Conservation (phyloP, 371 early-diverging fungal species). For the Mucor racemosus region DNA sequence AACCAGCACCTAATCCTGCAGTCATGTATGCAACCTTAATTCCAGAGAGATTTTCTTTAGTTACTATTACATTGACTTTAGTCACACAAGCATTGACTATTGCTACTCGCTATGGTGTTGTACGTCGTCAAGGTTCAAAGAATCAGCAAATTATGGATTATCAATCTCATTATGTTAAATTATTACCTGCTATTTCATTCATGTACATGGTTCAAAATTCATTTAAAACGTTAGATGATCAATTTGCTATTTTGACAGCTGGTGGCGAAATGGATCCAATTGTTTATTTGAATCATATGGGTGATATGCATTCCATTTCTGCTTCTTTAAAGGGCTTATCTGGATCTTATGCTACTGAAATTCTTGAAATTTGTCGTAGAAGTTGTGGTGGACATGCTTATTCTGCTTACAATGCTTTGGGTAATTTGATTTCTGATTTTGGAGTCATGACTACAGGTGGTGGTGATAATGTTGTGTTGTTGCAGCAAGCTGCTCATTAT, state of each 20-base stretch:
- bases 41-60: conserved; percentile 63
- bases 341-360: conserved; percentile 61
- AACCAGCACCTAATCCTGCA: conserved; percentile 60
- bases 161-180: conserved; percentile 62
- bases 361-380: conserved; percentile 62
- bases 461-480: conserved; percentile 71
- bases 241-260: conserved; percentile 42
- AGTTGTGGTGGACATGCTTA: conserved; percentile 67
- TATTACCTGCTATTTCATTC: conserved; percentile 65
- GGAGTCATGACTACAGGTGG: conserved; percentile 76
- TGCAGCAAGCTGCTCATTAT: conserved; percentile 62
- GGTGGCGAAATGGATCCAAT: conserved; percentile 46
- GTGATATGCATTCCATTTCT: conserved; percentile 64
- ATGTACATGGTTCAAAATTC: conserved; percentile 54
- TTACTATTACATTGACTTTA: conserved; percentile 38
- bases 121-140: conserved; percentile 68
- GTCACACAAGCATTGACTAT: conserved; percentile 64
- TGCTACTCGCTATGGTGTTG: conserved; percentile 73
- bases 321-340: conserved; percentile 59
- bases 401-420: conserved; percentile 71
- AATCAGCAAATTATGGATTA: conserved; percentile 77
- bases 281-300: conserved; percentile 57
- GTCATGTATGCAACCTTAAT: conserved; percentile 71
- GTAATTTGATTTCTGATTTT: conserved; percentile 63
- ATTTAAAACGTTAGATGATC: conserved; percentile 28